A percentile compares a stretch with the other conserved stretches of the same genome.
Evolutionary conservation across 495 filamentous ascomycete species (phyloP).

Genomic region (Hamigera avellanea): DNA sequence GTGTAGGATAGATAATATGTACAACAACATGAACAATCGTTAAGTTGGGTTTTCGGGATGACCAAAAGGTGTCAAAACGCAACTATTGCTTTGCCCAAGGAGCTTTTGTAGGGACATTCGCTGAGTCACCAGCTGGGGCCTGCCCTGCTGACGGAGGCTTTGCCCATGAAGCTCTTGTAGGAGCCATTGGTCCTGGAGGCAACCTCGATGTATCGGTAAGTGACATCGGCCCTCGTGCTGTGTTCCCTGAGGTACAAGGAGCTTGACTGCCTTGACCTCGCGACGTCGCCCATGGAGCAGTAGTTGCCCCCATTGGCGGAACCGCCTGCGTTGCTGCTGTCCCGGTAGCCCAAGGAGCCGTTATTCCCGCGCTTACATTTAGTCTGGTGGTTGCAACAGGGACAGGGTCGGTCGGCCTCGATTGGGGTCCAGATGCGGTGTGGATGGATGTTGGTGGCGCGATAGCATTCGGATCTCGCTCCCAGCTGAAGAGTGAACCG

Average conservation of each 20-base stretch:
- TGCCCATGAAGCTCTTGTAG: slow-evolving; percentile 38
- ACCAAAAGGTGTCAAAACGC: too few species aligned
- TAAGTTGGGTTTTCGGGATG: too few species aligned
- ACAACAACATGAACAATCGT: too few species aligned
- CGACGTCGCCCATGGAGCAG: slow-evolving; percentile 32
- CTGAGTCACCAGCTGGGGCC: slow-evolving; percentile 10
- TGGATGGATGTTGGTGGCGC: slow-evolving; percentile 38
- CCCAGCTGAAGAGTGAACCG: slow-evolving; percentile 76
- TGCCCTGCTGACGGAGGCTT: slow-evolving; percentile 8
- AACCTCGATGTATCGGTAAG: slow-evolving; percentile 23
- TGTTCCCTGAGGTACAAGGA: background rate
- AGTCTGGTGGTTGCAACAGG: slow-evolving; percentile 3
- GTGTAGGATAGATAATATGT: too few species aligned
- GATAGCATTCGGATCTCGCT: slow-evolving; percentile 53
- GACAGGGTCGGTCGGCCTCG: slow-evolving; percentile 18
- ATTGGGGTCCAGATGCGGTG: slow-evolving; percentile 41
- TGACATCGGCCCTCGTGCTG: slow-evolving; percentile 4
- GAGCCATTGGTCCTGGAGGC: slow-evolving; percentile 25
- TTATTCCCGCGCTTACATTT: slow-evolving; percentile 17
- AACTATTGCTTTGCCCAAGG: slow-evolving; percentile 18
- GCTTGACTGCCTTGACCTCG: slow-evolving; percentile 1
- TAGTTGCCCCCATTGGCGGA: slow-evolving; percentile 19
- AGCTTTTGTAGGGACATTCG: slow-evolving; percentile 24
- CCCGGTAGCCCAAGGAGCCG: slow-evolving; percentile 37
- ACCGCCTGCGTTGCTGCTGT: slow-evolving; percentile 5